Evolutionary conservation across 2,329 filamentous ascomycete genomes (phyloP), one percentile per base, ranked within the genome.

Genomic region (Aspergillus sp.): DNA sequence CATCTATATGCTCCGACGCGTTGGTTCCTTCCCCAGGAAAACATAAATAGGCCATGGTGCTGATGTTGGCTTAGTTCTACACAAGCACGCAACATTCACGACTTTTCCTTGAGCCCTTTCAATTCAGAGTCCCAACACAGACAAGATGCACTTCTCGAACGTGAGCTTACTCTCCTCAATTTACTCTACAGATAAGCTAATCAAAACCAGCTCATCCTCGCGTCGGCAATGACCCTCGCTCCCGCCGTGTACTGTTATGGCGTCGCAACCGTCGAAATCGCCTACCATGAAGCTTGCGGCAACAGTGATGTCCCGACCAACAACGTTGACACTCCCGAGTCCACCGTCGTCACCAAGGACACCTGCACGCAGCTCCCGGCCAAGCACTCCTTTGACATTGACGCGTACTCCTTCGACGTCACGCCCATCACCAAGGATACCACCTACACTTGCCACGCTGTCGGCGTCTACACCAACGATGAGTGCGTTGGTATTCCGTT

Each of bases 311-410:
- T 51, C 41, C 43, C 59, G 7, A 47, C 15, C 13, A 28, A 28
- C 46, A 25, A 34, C 11, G 46, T 59, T 9, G 54, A 45, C 13
- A 23, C 46, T 8, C 13, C 62, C 8, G 15, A 51, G 23, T 41
- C 43, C 17, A 41, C 57, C 34, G 25, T 46, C 30, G 55, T 53
- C 8, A 61, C 64, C 9, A 30, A 60, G 46, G 63, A 62, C n/a
- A 60, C 51, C 31, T 69, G 68, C 50, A 17, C 43, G 2, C 46
- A 56, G 28, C 43, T 64, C 25, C 54, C 66, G 54, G 28, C 69
- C 64, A 30, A 68, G 43, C 52, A 72, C 48, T 41, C 59, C 60
- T 54, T 68, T 30, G 31, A 60, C 4, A 54, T 68, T 57, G 48
- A 64, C 45, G 45, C 64, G 53, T 69, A 65, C 57, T 58, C 60